Conservation (phyloP, 495 filamentous ascomycete species). For the Platismatia glauca region DNA sequence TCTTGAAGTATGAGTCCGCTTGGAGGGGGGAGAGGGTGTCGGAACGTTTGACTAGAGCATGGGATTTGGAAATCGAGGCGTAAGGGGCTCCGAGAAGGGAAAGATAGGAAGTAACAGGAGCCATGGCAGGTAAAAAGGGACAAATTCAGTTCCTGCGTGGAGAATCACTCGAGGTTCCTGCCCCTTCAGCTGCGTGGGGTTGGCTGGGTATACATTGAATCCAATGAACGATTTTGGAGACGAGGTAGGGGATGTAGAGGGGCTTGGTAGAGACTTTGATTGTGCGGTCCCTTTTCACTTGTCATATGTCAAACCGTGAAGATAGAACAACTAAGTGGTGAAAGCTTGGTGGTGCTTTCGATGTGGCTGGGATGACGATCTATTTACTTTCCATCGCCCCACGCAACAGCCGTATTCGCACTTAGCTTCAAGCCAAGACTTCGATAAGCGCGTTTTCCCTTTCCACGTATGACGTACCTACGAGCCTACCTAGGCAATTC, state of each 20-base stretch:
- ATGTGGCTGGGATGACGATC: conserved; percentile 11
- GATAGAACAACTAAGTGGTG: not conserved
- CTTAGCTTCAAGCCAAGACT: too few species aligned
- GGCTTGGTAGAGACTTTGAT: not conserved
- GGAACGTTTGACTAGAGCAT: conserved; percentile 3
- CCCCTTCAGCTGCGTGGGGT: not conserved
- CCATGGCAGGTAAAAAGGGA: conserved; percentile 4
- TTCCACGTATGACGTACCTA: too few species aligned
- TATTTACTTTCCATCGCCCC: conserved; percentile 9
- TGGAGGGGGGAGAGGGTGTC: conserved; percentile 15
- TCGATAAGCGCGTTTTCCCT: too few species aligned
- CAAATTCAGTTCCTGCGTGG: not conserved
- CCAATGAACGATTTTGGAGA: not conserved
- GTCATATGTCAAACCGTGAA: not conserved
- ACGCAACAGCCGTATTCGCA: not conserved
- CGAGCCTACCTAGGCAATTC: too few species aligned
- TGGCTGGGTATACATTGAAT: not conserved
- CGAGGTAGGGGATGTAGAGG: not conserved
- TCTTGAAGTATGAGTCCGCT: conserved; percentile 12
- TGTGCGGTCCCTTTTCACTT: not conserved
- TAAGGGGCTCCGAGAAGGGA: not conserved
- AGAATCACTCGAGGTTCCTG: not conserved
- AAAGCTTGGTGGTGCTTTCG: conserved; percentile 1
- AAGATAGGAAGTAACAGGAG: conserved; percentile 12
- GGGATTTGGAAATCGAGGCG: not conserved